A percentile compares a stretch with the other conserved stretches of the same genome.
Evolutionary conservation across 2,329 filamentous ascomycete genomes (phyloP).

Genomic region (Penicillium sp.): DNA sequence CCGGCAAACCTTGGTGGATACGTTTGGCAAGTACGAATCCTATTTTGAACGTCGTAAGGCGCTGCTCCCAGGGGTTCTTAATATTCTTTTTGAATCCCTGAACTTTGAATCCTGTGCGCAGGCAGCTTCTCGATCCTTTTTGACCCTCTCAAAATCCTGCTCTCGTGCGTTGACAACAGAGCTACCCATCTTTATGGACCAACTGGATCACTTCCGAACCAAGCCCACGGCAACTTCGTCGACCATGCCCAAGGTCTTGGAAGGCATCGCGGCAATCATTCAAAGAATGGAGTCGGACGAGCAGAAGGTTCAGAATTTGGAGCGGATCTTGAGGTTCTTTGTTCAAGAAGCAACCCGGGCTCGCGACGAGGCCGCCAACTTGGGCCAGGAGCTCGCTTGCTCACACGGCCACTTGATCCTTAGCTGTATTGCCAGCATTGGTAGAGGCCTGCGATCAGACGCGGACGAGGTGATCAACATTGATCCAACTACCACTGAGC

Average conservation of each 20-base stretch:
- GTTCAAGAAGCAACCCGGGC: constrained; percentile 30
- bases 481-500: constrained; percentile 14
- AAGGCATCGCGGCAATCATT: constrained; percentile 42
- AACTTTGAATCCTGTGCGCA: constrained; percentile 37
- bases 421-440: constrained; percentile 38
- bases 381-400: constrained; percentile 30
- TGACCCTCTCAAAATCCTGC: constrained; percentile 41
- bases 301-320: constrained; percentile 35
- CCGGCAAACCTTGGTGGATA: constrained; percentile 38
- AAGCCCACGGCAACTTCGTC: constrained; percentile 32
- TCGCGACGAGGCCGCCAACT: constrained; percentile 25
- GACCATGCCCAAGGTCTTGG: constrained; percentile 39
- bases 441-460: constrained; percentile 35
- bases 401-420: constrained; percentile 32
- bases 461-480: constrained; percentile 33
- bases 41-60: constrained; percentile 41
- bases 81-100: constrained; percentile 42
- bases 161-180: constrained; percentile 36
- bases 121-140: constrained; percentile 40
- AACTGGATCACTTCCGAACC: constrained; percentile 35
- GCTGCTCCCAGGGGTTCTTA: constrained; percentile 37
- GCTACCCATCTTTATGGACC: constrained; percentile 39
- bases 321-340: constrained; percentile 35
- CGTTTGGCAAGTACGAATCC: constrained; percentile 40
- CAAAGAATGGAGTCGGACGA: constrained; percentile 36